phyloP scores from a whole-genome alignment of 2,329 filamentous ascomycete genomes.

The Sarocladium kiliense region DNA sequence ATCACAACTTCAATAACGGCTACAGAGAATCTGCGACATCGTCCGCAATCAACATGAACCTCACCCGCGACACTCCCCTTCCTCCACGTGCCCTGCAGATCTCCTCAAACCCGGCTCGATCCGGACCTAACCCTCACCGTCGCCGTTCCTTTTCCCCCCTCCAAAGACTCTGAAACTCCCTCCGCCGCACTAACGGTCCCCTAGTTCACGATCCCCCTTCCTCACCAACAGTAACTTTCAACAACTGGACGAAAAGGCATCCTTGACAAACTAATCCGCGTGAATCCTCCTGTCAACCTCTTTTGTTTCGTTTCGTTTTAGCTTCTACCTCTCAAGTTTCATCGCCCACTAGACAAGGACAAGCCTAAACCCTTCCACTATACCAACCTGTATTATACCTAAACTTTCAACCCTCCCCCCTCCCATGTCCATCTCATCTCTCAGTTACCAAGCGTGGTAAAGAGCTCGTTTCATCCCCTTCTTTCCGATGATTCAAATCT shows the following conservation, averaged over 20 bases:
- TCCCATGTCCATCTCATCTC: no score
- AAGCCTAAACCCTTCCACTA: background rate
- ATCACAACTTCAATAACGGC: no score
- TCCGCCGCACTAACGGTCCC: background rate
- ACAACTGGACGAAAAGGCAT: background rate
- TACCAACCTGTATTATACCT: background rate
- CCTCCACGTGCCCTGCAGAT: conserved; percentile 3
- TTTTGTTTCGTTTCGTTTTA: conserved; percentile 5
- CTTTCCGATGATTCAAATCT: no score
- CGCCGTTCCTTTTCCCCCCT: background rate
- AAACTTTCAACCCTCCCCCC: no score
- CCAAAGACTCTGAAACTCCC: background rate
- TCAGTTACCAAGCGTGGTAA: no score
- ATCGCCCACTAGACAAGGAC: no score
- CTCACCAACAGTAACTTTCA: background rate
- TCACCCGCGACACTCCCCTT: background rate
- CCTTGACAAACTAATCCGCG: background rate
- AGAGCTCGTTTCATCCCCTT: no score
- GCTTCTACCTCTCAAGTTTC: background rate
- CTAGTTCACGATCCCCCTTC: background rate
- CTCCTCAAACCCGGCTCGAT: background rate
- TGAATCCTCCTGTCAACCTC: no score
- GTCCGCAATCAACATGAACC: background rate
- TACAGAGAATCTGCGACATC: no score
- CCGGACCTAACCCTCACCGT: background rate